phyloP scores from a whole-genome alignment of 495 filamentous ascomycete species.

The Evernia prunastri region DNA sequence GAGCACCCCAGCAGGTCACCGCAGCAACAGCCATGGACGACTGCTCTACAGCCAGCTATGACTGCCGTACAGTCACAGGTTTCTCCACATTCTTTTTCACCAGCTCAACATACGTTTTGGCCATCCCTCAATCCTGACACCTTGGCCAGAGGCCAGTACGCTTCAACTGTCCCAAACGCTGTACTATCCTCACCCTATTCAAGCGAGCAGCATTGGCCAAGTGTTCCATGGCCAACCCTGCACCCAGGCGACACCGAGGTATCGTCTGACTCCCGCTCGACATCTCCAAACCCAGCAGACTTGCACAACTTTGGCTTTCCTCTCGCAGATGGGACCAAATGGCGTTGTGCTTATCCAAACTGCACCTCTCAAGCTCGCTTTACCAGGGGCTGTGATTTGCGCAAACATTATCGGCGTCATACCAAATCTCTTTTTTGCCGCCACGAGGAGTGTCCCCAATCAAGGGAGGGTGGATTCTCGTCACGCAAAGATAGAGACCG shows the following conservation, averaged over 20 bases:
- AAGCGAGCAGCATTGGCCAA: slow-evolving; percentile 12
- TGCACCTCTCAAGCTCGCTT: slow-evolving; percentile 53
- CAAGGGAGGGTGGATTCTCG: slow-evolving; percentile 51
- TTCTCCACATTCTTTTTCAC: slow-evolving; percentile 12
- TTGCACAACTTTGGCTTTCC: slow-evolving; percentile 32
- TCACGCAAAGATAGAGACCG: slow-evolving; percentile 58
- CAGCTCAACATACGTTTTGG: slow-evolving; percentile 17
- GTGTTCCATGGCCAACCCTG: slow-evolving; percentile 21
- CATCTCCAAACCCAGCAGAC: slow-evolving; percentile 29
- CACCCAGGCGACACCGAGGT: slow-evolving; percentile 25
- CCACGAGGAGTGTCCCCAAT: slow-evolving; percentile 53
- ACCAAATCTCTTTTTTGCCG: slow-evolving; percentile 58
- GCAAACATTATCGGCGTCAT: slow-evolving; percentile 60
- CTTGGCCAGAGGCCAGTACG: slow-evolving; percentile 9
- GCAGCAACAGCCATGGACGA: slow-evolving; percentile 17
- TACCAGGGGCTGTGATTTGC: slow-evolving; percentile 55
- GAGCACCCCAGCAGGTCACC: slow-evolving; percentile 8
- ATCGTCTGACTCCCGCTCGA: slow-evolving; percentile 24
- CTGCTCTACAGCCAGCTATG: slow-evolving; percentile 10
- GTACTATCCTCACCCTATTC: slow-evolving; percentile 26
- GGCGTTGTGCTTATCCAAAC: slow-evolving; percentile 52
- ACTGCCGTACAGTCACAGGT: slow-evolving; percentile 4
- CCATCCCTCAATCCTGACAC: slow-evolving; percentile 7
- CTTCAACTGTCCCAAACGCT: slow-evolving; percentile 9
- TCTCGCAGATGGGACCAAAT: slow-evolving; percentile 39